phyloP scores from a whole-genome alignment of 768 basidiomycete species.

The Pleurotus sapidus region DNA sequence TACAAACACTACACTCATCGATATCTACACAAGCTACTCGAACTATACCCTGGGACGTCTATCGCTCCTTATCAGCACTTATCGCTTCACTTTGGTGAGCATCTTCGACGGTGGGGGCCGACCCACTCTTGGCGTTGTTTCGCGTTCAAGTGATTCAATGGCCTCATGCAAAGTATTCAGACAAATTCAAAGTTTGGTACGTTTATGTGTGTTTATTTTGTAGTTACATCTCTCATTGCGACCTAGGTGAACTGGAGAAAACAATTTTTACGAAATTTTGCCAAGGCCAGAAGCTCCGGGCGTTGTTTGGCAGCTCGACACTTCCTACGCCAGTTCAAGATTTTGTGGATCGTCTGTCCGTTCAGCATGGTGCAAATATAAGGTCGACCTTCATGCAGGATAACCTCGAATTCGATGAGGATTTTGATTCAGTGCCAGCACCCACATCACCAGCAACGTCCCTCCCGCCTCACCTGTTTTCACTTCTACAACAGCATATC shows the following conservation, averaged over 20 bases:
- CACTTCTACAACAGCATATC: background rate
- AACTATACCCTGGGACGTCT: slow-evolving; percentile 24
- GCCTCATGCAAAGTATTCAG: slow-evolving; percentile 23
- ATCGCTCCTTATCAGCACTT: slow-evolving; percentile 37
- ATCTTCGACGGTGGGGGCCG: slow-evolving; percentile 30
- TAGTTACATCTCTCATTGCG: background rate
- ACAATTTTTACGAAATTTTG: slow-evolving; percentile 23
- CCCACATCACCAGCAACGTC: background rate
- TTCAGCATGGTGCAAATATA: slow-evolving; percentile 10
- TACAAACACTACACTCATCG: slow-evolving; percentile 24
- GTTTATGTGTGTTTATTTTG: slow-evolving; percentile 3
- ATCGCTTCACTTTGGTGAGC: slow-evolving; percentile 30
- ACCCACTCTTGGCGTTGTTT: slow-evolving; percentile 30
- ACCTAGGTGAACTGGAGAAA: slow-evolving; percentile 24
- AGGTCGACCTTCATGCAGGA: slow-evolving; percentile 15
- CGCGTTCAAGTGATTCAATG: slow-evolving; percentile 21
- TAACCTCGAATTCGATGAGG: slow-evolving; percentile 11
- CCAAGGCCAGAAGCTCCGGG: slow-evolving; percentile 18
- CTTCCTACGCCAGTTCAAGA: background rate
- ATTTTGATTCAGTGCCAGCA: background rate
- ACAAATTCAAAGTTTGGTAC: slow-evolving; percentile 30
- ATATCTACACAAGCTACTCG: slow-evolving; percentile 27
- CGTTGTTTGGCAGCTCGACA: slow-evolving; percentile 7
- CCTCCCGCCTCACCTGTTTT: background rate
- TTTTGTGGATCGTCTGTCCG: slow-evolving; percentile 5